phyloP scores from a whole-genome alignment of 73 alveolate species.

The Tetrahymena borealis region DNA sequence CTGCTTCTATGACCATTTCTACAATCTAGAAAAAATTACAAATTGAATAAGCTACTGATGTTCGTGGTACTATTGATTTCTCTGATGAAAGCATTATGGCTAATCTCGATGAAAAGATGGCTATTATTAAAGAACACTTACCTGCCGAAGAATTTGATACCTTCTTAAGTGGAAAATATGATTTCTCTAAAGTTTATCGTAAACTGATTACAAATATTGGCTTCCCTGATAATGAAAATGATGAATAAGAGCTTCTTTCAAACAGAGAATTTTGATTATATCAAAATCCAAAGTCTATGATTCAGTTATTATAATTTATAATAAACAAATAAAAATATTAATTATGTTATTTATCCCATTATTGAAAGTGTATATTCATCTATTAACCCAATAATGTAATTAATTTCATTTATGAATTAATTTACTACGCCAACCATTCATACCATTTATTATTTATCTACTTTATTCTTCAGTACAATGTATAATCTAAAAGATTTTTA shows the following conservation, averaged over 20 bases:
- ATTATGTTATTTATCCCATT: not conserved
- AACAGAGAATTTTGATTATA: not conserved
- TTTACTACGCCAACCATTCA: too few relatives aligned
- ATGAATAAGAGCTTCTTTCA: not conserved
- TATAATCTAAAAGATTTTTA: too few relatives aligned
- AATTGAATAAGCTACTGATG: not conserved
- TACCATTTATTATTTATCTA: too few relatives aligned
- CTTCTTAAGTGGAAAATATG: not conserved
- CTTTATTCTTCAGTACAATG: too few relatives aligned
- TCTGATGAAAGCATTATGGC: not conserved
- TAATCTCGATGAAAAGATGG: not conserved
- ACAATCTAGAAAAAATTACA: not conserved
- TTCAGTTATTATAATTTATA: not conserved
- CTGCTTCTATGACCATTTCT: not conserved
- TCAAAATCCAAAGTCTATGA: not conserved
- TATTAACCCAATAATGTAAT: too few relatives aligned
- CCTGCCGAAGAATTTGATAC: not conserved
- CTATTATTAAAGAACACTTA: not conserved
- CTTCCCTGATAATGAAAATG: not conserved
- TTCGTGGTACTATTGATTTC: not conserved
- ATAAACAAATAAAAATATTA: not conserved
- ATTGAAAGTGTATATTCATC: too few relatives aligned
- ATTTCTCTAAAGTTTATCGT: not conserved
- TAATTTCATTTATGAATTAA: too few relatives aligned
- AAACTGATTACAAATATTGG: not conserved